These are phyloP conservation scores for Acacia concinna DNA, from an alignment of 331 rosid genomes.

Conservation along the genomic window DNA sequence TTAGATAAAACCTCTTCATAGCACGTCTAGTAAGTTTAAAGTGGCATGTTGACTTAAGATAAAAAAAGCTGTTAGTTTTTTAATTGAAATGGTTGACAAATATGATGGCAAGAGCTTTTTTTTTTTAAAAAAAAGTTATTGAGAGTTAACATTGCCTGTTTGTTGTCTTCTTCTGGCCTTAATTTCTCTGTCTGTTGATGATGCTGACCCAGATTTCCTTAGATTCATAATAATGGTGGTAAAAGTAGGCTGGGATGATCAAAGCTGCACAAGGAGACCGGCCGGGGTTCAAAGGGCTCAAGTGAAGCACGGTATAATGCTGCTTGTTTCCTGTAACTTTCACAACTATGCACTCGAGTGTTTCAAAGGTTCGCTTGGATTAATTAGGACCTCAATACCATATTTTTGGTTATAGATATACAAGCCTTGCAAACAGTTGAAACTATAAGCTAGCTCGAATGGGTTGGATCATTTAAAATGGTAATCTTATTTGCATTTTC, in stretches of 20 bases:
- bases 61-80: neutral
- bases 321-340: neutral
- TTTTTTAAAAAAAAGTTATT: neutral
- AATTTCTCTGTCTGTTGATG: conserved; percentile 18
- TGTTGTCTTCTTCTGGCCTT: neutral
- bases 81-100: neutral
- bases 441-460: neutral
- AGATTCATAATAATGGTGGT: conserved; percentile 15
- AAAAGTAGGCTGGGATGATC: neutral
- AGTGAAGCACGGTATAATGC: neutral
- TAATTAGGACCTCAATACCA: neutral
- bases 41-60: neutral
- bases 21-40: too few relatives aligned
- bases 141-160: neutral
- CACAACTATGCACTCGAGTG: neutral
- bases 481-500: neutral
- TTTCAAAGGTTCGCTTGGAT: conserved; percentile 8
- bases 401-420: neutral
- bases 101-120: neutral
- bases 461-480: neutral
- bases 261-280: neutral
- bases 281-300: neutral
- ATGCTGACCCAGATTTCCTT: conserved; percentile 22
- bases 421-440: neutral
- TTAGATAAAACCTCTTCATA: too few relatives aligned